Evolutionary conservation across 176 grass and related monocot species (phyloP).

Genomic region (Bonia amplexicaulis): DNA sequence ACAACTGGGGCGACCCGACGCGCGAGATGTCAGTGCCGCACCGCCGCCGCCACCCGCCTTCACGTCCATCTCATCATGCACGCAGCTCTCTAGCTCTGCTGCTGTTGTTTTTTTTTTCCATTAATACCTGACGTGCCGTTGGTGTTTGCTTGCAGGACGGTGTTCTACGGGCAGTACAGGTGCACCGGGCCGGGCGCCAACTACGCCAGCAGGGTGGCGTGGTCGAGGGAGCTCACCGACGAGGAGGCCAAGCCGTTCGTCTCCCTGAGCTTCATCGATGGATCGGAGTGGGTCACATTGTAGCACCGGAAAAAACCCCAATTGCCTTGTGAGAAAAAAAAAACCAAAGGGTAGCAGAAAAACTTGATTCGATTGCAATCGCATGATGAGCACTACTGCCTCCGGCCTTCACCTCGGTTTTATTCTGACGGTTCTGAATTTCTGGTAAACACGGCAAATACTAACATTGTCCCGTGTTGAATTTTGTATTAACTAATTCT

Average conservation of each 20-base stretch:
- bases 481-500: too few species aligned
- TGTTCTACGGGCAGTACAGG: constrained; percentile 98
- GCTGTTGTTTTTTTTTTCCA: background rate
- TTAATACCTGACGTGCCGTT: background rate
- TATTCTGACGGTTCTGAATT: background rate
- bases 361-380: background rate
- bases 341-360: background rate
- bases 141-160: constrained; percentile 57
- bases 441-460: too few species aligned
- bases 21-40: constrained; percentile 55
- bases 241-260: constrained; percentile 89
- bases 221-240: constrained; percentile 93
- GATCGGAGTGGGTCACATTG: constrained; percentile 63
- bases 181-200: constrained; percentile 71
- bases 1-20: constrained; percentile 89
- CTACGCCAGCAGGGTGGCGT: constrained; percentile 66
- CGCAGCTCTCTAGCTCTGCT: background rate
- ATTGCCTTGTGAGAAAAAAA: background rate
- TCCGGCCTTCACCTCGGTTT: background rate
- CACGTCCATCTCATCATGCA: background rate
- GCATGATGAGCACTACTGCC: background rate
- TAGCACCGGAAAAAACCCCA: background rate
- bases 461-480: too few species aligned
- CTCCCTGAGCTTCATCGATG: constrained; percentile 77
- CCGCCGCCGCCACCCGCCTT: background rate